phyloP scores from a whole-genome alignment of 75 land plant genomes.

The Selaginella tamariscina region DNA sequence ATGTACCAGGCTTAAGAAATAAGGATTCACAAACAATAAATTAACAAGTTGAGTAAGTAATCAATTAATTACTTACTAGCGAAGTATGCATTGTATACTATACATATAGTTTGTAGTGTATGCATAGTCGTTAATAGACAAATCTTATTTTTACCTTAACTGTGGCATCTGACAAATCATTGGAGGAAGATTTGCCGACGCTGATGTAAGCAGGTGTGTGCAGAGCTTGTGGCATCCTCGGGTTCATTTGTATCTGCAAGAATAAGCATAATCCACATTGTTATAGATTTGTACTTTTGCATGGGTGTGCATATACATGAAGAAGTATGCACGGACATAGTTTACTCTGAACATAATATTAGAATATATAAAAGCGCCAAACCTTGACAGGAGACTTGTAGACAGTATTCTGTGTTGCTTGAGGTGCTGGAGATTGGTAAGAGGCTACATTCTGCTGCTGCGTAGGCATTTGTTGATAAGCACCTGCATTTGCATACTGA shows the following conservation, averaged over 20 bases:
- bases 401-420: too few species aligned
- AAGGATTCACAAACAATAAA: background rate
- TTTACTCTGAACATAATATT: constrained; percentile 16
- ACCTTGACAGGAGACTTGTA: constrained; percentile 15
- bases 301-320: constrained; percentile 17
- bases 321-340: constrained; percentile 23
- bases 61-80: background rate
- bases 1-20: constrained; percentile 43
- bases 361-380: background rate
- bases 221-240: constrained; percentile 49
- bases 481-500: too few species aligned
- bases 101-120: background rate
- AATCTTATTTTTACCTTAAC: constrained; percentile 32
- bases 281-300: constrained; percentile 36
- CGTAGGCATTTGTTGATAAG: too few species aligned
- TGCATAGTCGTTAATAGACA: background rate
- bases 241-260: constrained; percentile 87
- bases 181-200: constrained; percentile 32
- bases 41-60: constrained; percentile 6
- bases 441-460: too few species aligned
- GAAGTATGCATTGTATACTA: background rate
- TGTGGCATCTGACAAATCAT: constrained; percentile 42
- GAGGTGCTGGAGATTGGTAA: too few species aligned
- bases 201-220: constrained; percentile 71
- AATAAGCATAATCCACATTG: background rate